Evolutionary conservation across 2,329 filamentous ascomycete genomes (phyloP).

Genomic region (Tolypocladium endophyticum): DNA sequence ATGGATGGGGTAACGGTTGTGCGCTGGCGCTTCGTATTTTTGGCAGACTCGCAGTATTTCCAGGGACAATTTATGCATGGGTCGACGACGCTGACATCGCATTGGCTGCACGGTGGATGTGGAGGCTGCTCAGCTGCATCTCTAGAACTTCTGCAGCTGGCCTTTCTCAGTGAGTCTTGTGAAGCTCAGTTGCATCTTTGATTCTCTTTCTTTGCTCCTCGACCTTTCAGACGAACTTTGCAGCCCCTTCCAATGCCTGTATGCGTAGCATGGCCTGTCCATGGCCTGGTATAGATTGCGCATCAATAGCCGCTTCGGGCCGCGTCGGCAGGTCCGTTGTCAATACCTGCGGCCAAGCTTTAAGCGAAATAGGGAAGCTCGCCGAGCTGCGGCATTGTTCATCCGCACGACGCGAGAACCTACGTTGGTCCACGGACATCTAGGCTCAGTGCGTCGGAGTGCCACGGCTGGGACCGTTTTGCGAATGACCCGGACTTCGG

Average conservation of each 20-base stretch:
- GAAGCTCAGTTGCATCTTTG: background rate
- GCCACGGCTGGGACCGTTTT: background rate
- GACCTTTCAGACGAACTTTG: background rate
- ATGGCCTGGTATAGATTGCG: background rate
- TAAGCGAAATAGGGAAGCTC: background rate
- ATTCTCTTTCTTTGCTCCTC: background rate
- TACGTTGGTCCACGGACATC: background rate
- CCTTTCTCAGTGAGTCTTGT: too few species aligned
- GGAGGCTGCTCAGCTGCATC: slow-evolving; percentile 3
- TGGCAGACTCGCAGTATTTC: background rate
- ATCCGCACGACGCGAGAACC: background rate
- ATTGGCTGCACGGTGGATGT: background rate
- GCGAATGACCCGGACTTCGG: background rate
- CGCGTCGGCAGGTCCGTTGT: too few species aligned
- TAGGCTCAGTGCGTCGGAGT: background rate
- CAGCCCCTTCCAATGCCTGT: background rate
- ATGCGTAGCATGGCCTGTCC: background rate
- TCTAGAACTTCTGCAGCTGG: too few species aligned
- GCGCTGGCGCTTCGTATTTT: background rate
- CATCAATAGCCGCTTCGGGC: background rate
- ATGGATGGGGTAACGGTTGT: background rate
- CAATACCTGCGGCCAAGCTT: background rate
- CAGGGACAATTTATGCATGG: background rate
- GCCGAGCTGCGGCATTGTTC: background rate
- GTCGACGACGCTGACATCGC: background rate